phyloP scores from a whole-genome alignment of 2,329 filamentous ascomycete genomes.

The Aspergillus cejpii region DNA sequence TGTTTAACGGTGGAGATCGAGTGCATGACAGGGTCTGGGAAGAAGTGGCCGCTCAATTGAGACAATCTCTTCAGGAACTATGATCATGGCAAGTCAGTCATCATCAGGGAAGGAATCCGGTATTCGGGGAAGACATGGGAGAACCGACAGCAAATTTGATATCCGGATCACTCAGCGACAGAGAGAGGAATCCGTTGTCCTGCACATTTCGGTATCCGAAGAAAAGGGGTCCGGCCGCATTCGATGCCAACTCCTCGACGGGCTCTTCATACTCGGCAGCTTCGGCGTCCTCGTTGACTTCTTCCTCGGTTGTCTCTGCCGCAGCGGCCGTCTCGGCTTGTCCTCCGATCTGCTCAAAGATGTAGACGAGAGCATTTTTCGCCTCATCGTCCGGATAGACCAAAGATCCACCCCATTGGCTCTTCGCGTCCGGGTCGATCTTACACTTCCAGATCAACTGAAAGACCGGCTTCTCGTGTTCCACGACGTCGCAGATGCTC shows the following conservation, averaged over 20 bases:
- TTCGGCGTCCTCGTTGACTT: constrained; percentile 7
- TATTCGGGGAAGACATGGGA: not conserved
- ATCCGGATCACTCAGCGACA: constrained; percentile 51
- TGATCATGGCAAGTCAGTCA: constrained; percentile 6
- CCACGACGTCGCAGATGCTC: constrained; percentile 29
- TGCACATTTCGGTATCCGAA: constrained; percentile 21
- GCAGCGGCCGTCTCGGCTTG: constrained; percentile 10
- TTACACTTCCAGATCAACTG: constrained; percentile 29
- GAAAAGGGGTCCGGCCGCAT: constrained; percentile 14
- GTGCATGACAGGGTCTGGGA: constrained; percentile 64
- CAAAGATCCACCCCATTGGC: constrained; percentile 23
- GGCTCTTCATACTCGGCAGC: constrained; percentile 14
- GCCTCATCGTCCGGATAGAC: constrained; percentile 28
- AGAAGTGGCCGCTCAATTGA: constrained; percentile 69
- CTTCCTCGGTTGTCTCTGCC: constrained; percentile 9
- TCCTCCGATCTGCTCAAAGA: constrained; percentile 32
- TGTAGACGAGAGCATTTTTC: constrained; percentile 29
- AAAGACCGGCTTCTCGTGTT: constrained; percentile 27
- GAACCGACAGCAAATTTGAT: constrained; percentile 67
- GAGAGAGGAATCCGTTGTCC: constrained; percentile 52
- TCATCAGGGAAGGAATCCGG: constrained; percentile 64
- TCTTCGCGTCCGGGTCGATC: constrained; percentile 22
- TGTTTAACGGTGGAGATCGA: constrained; percentile 49
- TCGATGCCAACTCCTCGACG: constrained; percentile 23
- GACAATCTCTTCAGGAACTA: constrained; percentile 75